A percentile compares a stretch with the other conserved stretches of the same genome.
Evolutionary conservation across 2,329 filamentous ascomycete genomes (phyloP).

Genomic region (Verruconis gallopava): DNA sequence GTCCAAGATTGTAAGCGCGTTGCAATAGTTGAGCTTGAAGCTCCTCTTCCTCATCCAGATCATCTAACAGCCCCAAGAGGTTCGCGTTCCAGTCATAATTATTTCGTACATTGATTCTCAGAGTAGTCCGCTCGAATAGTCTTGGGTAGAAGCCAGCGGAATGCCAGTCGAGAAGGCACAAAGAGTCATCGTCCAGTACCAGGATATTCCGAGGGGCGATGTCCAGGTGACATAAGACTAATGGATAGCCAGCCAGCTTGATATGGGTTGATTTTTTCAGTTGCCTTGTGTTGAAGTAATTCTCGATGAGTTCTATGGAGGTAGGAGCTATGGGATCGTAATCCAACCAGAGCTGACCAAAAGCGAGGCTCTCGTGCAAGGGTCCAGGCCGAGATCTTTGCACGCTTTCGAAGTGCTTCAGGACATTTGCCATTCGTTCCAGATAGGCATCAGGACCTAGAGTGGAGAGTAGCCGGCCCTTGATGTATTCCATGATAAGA

Average conservation of each 20-base stretch:
- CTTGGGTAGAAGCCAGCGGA: background rate
- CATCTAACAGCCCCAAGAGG: too few species aligned
- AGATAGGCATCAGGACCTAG: constrained; percentile 7
- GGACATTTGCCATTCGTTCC: background rate
- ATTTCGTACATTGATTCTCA: too few species aligned
- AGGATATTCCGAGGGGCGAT: background rate
- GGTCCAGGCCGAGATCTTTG: constrained; percentile 6
- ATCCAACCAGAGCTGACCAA: constrained; percentile 9
- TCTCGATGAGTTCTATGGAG: constrained; percentile 10
- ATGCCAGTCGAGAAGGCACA: background rate
- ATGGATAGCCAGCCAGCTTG: too few species aligned
- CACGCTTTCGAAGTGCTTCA: too few species aligned
- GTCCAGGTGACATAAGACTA: background rate
- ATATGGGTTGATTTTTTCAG: too few species aligned
- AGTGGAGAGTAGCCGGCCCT: constrained; percentile 5
- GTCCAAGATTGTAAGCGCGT: too few species aligned
- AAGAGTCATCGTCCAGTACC: background rate
- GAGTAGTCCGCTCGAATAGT: too few species aligned
- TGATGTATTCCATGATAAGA: constrained; percentile 10
- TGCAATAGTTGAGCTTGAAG: too few species aligned
- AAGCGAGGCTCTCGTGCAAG: constrained; percentile 5
- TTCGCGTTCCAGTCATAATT: too few species aligned
- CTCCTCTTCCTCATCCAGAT: too few species aligned
- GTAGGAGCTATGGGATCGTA: constrained; percentile 8
- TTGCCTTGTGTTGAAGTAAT: constrained; percentile 9